These are phyloP conservation scores for Penicillium sp. DNA, from an alignment of 2,329 filamentous ascomycete genomes.

Conservation along the genomic window DNA sequence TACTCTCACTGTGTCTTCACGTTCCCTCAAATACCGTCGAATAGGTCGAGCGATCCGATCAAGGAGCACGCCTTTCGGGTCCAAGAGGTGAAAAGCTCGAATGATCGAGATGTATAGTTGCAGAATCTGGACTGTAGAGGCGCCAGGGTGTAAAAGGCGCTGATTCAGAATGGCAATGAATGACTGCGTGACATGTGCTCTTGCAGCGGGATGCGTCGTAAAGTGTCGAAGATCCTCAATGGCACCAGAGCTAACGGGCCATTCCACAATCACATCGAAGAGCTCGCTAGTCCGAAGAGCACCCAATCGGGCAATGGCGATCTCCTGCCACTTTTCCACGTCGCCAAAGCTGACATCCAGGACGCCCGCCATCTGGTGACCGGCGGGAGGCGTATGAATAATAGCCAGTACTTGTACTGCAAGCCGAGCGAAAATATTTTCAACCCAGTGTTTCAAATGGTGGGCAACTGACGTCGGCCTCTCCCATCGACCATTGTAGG, in stretches of 20 bases:
- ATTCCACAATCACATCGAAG: slow-evolving; percentile 63
- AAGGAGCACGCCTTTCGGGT: slow-evolving; percentile 64
- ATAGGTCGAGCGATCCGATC: slow-evolving; percentile 66
- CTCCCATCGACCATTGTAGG: slow-evolving; percentile 59
- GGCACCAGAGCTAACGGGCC: slow-evolving; percentile 59
- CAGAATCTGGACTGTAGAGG: slow-evolving; percentile 66
- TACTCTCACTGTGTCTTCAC: slow-evolving; percentile 65
- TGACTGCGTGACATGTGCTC: slow-evolving; percentile 54
- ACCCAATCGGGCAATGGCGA: slow-evolving; percentile 56
- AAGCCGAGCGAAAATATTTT: slow-evolving; percentile 54
- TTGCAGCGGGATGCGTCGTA: slow-evolving; percentile 53
- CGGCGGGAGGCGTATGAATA: slow-evolving; percentile 31
- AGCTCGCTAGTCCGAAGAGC: slow-evolving; percentile 56
- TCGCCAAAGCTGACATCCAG: slow-evolving; percentile 41
- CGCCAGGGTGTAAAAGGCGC: slow-evolving; percentile 61
- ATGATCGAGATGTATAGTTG: slow-evolving; percentile 68
- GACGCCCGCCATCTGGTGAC: slow-evolving; percentile 22
- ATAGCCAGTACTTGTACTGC: slow-evolving; percentile 51
- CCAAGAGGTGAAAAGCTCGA: slow-evolving; percentile 61
- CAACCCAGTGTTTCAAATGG: slow-evolving; percentile 56
- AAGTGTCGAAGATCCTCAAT: slow-evolving; percentile 62
- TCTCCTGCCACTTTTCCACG: slow-evolving; percentile 56
- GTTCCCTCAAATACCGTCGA: slow-evolving; percentile 61
- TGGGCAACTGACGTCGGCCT: slow-evolving; percentile 48
- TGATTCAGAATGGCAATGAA: slow-evolving; percentile 56